phyloP scores from a whole-genome alignment of 2,329 filamentous ascomycete species.

The Tolypocladium amazonense region DNA sequence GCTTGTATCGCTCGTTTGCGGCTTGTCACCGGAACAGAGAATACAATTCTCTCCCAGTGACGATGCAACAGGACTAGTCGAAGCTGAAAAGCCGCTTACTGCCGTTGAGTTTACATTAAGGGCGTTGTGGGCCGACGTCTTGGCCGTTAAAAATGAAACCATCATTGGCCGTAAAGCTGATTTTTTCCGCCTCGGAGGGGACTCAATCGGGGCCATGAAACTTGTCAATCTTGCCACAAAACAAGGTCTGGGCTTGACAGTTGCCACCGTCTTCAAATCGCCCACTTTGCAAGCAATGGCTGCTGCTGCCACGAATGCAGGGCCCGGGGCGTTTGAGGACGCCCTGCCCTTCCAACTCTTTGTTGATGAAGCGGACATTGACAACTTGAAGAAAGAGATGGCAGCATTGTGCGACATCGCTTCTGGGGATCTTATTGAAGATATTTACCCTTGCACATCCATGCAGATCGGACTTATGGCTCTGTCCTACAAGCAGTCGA shows the following conservation, averaged over 20 bases:
- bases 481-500: slow-evolving; percentile 2
- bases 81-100: neutral
- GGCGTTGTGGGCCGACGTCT: neutral
- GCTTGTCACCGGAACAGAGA: neutral
- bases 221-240: neutral
- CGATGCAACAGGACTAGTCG: too few species aligned
- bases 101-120: neutral
- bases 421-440: neutral
- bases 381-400: neutral
- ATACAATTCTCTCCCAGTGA: neutral
- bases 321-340: neutral
- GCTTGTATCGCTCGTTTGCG: neutral
- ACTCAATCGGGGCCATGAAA: slow-evolving; percentile 16
- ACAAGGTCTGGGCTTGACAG: neutral
- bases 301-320: neutral
- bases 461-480: slow-evolving; percentile 6
- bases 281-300: neutral
- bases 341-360: neutral
- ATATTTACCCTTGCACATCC: slow-evolving; percentile 5
- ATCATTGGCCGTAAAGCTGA: neutral
- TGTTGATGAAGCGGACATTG: neutral
- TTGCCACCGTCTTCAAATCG: neutral
- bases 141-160: neutral
- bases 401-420: neutral
- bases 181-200: slow-evolving; percentile 3